A percentile compares a stretch with the other conserved stretches of the same genome.
Conservation (phyloP, 2,329 filamentous ascomycete genomes). For the Fusarium sambucinum region DNA sequence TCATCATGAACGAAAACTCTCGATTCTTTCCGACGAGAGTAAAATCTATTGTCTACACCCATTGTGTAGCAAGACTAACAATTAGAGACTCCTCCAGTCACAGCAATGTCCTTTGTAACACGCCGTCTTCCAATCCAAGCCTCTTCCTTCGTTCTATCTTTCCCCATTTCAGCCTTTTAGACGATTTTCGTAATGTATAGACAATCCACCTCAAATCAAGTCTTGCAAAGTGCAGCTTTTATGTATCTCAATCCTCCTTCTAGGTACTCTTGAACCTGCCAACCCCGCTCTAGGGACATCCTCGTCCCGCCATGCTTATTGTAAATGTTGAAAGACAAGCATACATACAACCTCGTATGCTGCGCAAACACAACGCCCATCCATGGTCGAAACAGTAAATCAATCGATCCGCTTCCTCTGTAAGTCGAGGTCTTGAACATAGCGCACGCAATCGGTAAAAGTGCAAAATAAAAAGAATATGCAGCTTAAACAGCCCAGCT, state of each 20-base stretch:
- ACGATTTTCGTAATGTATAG: conserved; percentile 24
- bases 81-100: conserved; percentile 15
- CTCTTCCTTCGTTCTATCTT: conserved; percentile 18
- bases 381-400: conserved; percentile 26
- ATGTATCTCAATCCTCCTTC: conserved; percentile 10
- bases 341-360: conserved; percentile 13
- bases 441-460: conserved; percentile 6
- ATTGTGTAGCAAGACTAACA: conserved; percentile 7
- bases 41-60: conserved; percentile 24
- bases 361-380: conserved; percentile 35
- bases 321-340: conserved; percentile 13
- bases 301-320: conserved; percentile 36
- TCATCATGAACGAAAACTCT: neutral
- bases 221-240: conserved; percentile 7
- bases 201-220: conserved; percentile 7
- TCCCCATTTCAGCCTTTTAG: conserved; percentile 26
- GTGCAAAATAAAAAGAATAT: conserved; percentile 7
- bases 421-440: conserved; percentile 1
- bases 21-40: conserved; percentile 11
- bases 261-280: conserved; percentile 7
- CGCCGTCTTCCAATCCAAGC: neutral
- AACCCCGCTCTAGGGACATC: conserved; percentile 24
- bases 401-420: conserved; percentile 9
- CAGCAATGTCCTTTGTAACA: conserved; percentile 11
- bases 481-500: conserved; percentile 75